Evolutionary conservation across 345 rosid species (phyloP).

Genomic region (Aquilaria yunnanensis): DNA sequence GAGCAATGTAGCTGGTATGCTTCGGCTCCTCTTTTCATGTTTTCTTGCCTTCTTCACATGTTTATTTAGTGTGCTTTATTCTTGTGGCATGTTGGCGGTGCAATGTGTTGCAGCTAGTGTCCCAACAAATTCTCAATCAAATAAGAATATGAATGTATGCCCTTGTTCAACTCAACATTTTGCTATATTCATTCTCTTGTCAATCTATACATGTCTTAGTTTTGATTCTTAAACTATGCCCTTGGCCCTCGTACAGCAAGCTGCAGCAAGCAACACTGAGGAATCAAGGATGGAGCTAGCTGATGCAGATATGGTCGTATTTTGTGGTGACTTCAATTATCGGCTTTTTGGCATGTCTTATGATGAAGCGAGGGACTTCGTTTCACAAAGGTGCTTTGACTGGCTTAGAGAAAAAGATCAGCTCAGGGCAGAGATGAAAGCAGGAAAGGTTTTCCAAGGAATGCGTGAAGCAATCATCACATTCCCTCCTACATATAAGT

Average conservation of each 20-base stretch:
- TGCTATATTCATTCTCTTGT: not conserved
- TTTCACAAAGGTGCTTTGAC: slow-evolving; percentile 92
- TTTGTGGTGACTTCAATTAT: slow-evolving; percentile 88
- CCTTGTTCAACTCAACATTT: slow-evolving; percentile 2
- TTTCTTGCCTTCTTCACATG: slow-evolving; percentile 62
- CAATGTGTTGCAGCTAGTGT: slow-evolving; percentile 70
- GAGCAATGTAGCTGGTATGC: slow-evolving; percentile 64
- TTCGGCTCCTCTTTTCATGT: slow-evolving; percentile 60
- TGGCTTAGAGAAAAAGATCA: slow-evolving; percentile 97
- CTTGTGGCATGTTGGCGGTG: slow-evolving; percentile 60
- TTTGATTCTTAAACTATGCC: no score
- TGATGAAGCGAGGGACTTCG: slow-evolving; percentile 94
- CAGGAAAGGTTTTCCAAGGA: slow-evolving; percentile 90
- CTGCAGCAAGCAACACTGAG: slow-evolving; percentile 34
- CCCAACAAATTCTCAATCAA: slow-evolving; percentile 44
- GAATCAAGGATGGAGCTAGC: slow-evolving; percentile 66
- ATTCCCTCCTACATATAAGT: slow-evolving; percentile 95
- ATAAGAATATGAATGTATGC: slow-evolving; percentile 50
- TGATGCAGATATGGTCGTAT: slow-evolving; percentile 91
- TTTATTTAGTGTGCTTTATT: slow-evolving; percentile 71
- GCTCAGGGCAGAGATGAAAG: slow-evolving; percentile 88
- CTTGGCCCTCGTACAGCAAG: slow-evolving; percentile 28
- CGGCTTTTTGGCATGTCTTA: slow-evolving; percentile 88
- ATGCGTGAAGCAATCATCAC: slow-evolving; percentile 88
- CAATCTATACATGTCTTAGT: not conserved